phyloP scores from a whole-genome alignment of 2,329 filamentous ascomycete species.

The Calonectria hawksworthii region DNA sequence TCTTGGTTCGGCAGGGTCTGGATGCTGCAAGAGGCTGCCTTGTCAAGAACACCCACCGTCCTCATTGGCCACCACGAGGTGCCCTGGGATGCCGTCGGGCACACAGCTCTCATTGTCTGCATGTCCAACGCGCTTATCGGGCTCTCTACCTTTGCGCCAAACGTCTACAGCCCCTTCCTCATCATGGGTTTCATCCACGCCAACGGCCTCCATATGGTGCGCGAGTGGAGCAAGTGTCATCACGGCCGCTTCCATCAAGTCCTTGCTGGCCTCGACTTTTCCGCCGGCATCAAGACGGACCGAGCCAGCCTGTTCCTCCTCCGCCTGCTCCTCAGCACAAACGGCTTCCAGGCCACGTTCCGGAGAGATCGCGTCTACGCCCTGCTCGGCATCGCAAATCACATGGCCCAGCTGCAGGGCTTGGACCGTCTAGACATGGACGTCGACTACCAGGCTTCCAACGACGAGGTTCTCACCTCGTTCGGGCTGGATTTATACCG shows the following conservation, averaged over 20 bases:
- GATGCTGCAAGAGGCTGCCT: constrained; percentile 47
- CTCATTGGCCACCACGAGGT: constrained; percentile 37
- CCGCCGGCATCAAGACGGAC: constrained; percentile 29
- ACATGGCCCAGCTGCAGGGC: constrained; percentile 30
- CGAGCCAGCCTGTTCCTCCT: constrained; percentile 26
- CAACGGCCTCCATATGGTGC: constrained; percentile 34
- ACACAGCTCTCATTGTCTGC: constrained; percentile 29
- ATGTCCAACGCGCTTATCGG: constrained; percentile 36
- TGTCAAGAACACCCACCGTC: constrained; percentile 37
- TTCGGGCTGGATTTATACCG: constrained; percentile 29
- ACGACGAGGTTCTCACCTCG: constrained; percentile 33
- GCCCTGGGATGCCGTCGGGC: constrained; percentile 35
- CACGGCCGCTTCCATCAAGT: constrained; percentile 25
- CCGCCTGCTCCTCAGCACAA: constrained; percentile 34
- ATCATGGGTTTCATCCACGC: constrained; percentile 33
- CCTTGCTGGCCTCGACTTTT: constrained; percentile 24
- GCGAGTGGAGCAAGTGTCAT: constrained; percentile 35
- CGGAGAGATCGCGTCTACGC: constrained; percentile 42
- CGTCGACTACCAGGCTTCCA: constrained; percentile 36
- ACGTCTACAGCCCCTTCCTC: constrained; percentile 6
- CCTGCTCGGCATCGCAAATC: constrained; percentile 42
- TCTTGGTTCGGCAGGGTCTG: constrained; percentile 47
- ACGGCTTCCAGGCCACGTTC: constrained; percentile 37
- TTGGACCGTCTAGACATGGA: constrained; percentile 25
- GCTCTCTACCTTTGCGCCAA: constrained; percentile 9